Percentiles rank a stretch among this genome's conserved stretches.
phyloP scores from a whole-genome alignment of 371 early-diverging fungal species.

The Amoeboaphelidium protococcarum region DNA sequence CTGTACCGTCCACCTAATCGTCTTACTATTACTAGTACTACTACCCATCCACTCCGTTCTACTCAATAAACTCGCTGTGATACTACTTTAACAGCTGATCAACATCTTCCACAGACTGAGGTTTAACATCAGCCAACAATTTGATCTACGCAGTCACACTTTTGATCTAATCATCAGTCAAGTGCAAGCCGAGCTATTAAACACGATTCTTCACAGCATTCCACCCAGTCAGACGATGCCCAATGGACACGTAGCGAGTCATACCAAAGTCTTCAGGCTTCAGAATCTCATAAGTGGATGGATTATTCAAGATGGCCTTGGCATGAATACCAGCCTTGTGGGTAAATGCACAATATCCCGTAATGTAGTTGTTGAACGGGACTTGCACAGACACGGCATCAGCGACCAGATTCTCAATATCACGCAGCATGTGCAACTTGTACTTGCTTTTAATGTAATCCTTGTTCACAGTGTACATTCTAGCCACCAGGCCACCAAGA shows the following conservation, averaged over 20 bases:
- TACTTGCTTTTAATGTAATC: constrained; percentile 74
- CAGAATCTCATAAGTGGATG: constrained; percentile 82
- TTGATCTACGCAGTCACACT: constrained; percentile 74
- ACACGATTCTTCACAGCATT: constrained; percentile 91
- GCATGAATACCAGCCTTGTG: constrained; percentile 97
- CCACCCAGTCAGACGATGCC: constrained; percentile 90
- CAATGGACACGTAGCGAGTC: constrained; percentile 84
- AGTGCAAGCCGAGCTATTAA: constrained; percentile 47
- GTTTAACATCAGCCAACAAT: constrained; percentile 68
- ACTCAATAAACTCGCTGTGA: too few species aligned
- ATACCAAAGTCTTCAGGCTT: constrained; percentile 80
- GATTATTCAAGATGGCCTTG: constrained; percentile 91
- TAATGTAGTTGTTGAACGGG: constrained; percentile 94
- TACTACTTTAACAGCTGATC: constrained; percentile 19
- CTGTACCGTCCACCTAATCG: too few species aligned
- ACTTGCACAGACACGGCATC: constrained; percentile 76
- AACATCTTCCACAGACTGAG: constrained; percentile 64
- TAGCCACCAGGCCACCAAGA: constrained; percentile 69
- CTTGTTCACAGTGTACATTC: constrained; percentile 73
- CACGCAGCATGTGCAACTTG: constrained; percentile 60
- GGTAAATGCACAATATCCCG: constrained; percentile 87
- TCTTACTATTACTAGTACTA: too few species aligned
- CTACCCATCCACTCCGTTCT: too few species aligned
- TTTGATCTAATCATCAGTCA: constrained; percentile 74
- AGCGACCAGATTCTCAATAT: constrained; percentile 79